phyloP scores from a whole-genome alignment of 2,329 filamentous ascomycete species.

The Ascochyta rabiei region DNA sequence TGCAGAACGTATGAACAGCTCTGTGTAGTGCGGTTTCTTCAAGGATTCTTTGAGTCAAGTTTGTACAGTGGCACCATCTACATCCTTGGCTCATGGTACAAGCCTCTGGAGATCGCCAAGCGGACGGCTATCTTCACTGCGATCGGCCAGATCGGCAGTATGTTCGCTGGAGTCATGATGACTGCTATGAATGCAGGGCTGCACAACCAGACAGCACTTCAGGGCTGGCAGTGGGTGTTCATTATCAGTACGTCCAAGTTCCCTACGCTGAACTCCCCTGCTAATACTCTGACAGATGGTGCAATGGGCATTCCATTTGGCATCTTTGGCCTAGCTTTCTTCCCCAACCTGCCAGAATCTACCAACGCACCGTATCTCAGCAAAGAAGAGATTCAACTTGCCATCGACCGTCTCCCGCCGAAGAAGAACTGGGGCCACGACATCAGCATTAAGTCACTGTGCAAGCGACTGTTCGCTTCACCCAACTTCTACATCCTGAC shows the following conservation, averaged over 20 bases:
- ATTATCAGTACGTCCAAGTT: slow-evolving; percentile 26
- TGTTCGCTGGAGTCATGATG: slow-evolving; percentile 43
- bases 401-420: slow-evolving; percentile 33
- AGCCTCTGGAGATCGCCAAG: slow-evolving; percentile 38
- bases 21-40: slow-evolving; percentile 34
- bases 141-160: slow-evolving; percentile 38
- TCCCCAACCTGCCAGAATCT: slow-evolving; percentile 37
- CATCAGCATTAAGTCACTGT: slow-evolving; percentile 31
- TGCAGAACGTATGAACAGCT: slow-evolving; percentile 37
- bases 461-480: slow-evolving; percentile 29
- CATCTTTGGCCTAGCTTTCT: slow-evolving; percentile 36
- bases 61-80: slow-evolving; percentile 41
- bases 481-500: slow-evolving; percentile 49
- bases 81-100: slow-evolving; percentile 39
- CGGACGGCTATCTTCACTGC: slow-evolving; percentile 40
- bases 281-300: slow-evolving; percentile 29
- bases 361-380: slow-evolving; percentile 31
- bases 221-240: slow-evolving; percentile 41
- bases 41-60: slow-evolving; percentile 37
- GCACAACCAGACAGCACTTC: slow-evolving; percentile 25
- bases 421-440: slow-evolving; percentile 34
- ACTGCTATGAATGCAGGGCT: slow-evolving; percentile 40
- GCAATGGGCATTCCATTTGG: slow-evolving; percentile 39
- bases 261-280: background rate
- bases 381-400: slow-evolving; percentile 34